phyloP scores from a whole-genome alignment of 495 filamentous ascomycete genomes.

The Penicillium coffeae region DNA sequence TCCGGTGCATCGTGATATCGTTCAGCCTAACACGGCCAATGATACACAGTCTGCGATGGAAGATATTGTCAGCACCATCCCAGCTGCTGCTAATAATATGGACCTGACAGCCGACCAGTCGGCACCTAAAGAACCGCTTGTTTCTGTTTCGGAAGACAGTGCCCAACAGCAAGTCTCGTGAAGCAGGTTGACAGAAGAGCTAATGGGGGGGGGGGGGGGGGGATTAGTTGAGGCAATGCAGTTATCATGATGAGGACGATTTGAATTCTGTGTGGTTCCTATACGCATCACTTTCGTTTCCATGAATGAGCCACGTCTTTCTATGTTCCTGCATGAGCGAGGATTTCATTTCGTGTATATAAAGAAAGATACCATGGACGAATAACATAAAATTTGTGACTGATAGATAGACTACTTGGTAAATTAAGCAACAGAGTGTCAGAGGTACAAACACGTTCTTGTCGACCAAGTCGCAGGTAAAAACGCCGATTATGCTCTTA shows the following conservation, averaged over 20 bases:
- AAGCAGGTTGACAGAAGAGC: neutral
- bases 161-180: neutral
- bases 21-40: constrained; percentile 17
- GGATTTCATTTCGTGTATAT: constrained; percentile 16
- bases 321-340: constrained; percentile 20
- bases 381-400: neutral
- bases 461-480: too few species aligned
- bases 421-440: constrained; percentile 9
- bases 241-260: neutral
- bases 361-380: constrained; percentile 22
- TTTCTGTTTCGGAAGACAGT: neutral
- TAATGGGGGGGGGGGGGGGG: too few species aligned
- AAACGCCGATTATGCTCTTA: too few species aligned
- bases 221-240: too few species aligned
- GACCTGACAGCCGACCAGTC: constrained; percentile 10
- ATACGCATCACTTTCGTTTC: constrained; percentile 2
- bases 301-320: constrained; percentile 5
- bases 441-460: neutral
- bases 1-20: constrained; percentile 49
- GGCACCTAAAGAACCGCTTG: neutral
- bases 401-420: neutral
- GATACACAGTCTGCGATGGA: constrained; percentile 7
- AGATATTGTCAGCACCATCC: neutral
- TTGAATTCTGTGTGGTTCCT: neutral
- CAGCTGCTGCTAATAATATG: neutral